Conservation (phyloP, 2,329 filamentous ascomycete genomes). For the Aspergillus floridensis region DNA sequence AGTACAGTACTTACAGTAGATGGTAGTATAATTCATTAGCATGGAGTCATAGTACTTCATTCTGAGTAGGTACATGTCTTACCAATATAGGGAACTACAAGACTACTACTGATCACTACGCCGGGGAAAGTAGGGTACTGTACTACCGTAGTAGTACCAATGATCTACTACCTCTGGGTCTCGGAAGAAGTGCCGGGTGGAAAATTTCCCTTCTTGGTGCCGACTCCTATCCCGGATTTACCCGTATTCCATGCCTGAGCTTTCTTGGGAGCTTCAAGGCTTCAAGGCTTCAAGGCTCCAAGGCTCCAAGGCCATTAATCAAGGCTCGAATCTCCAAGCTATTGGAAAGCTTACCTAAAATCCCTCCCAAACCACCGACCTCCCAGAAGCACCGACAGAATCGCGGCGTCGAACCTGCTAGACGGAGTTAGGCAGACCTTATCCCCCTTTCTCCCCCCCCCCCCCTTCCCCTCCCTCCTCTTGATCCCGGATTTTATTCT, state of each 20-base stretch:
- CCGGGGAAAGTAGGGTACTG: too few relatives aligned
- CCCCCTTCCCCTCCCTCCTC: background rate
- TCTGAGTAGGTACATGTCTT: too few relatives aligned
- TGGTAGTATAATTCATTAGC: too few relatives aligned
- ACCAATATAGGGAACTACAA: too few relatives aligned
- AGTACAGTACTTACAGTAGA: too few relatives aligned
- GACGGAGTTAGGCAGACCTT: background rate
- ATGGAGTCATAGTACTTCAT: too few relatives aligned
- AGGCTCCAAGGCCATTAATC: background rate
- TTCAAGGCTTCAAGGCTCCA: background rate
- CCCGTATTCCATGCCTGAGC: slow-evolving; percentile 5
- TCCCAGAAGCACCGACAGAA: background rate
- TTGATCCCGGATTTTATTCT: background rate
- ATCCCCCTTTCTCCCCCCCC: background rate
- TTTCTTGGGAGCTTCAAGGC: background rate
- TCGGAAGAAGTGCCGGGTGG: background rate
- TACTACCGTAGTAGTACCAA: background rate
- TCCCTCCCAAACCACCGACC: background rate
- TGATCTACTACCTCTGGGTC: background rate
- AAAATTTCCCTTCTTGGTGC: background rate
- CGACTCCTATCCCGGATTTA: slow-evolving; percentile 14
- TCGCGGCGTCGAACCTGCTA: background rate
- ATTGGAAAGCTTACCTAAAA: background rate
- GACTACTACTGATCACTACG: too few relatives aligned
- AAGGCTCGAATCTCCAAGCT: background rate